phyloP scores from a whole-genome alignment of 1,139 yeast genomes.

The Scheffersomyces lignicola region DNA sequence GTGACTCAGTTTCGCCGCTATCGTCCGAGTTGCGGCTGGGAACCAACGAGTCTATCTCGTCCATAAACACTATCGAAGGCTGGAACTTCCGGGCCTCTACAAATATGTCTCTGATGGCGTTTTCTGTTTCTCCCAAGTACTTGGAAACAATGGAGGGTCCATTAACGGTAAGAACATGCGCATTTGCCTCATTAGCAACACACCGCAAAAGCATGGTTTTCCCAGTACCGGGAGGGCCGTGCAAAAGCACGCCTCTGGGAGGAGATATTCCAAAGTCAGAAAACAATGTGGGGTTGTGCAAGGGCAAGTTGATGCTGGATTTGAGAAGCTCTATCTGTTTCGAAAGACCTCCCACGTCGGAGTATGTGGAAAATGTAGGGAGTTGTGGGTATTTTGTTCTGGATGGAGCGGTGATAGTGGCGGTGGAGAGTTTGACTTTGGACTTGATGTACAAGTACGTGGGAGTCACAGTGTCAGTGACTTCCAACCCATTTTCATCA shows the following conservation, averaged over 20 bases:
- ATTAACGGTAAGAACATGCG: constrained; percentile 81
- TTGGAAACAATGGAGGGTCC: constrained; percentile 93
- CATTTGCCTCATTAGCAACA: constrained; percentile 68
- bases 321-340: constrained; percentile 62
- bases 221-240: constrained; percentile 99
- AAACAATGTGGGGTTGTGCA: constrained; percentile 74
- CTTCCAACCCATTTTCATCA: constrained; percentile 10
- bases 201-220: constrained; percentile 86
- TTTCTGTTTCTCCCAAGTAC: constrained; percentile 91
- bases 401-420: constrained; percentile 18
- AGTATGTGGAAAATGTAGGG: constrained; percentile 44
- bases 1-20: constrained; percentile 82
- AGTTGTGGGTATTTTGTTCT: constrained; percentile 36
- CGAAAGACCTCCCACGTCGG: constrained; percentile 74
- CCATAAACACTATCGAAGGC: constrained; percentile 85
- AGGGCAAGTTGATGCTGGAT: constrained; percentile 76
- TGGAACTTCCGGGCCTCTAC: constrained; percentile 81
- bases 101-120: constrained; percentile 75
- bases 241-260: constrained; percentile 84
- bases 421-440: constrained; percentile 26
- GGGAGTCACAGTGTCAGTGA: constrained; percentile 38
- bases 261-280: constrained; percentile 85
- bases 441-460: constrained; percentile 45
- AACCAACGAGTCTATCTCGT: constrained; percentile 88
- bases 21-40: constrained; percentile 83